Evolutionary conservation across 768 basidiomycete species (phyloP).

Genomic region (Podaxis rugospora): DNA sequence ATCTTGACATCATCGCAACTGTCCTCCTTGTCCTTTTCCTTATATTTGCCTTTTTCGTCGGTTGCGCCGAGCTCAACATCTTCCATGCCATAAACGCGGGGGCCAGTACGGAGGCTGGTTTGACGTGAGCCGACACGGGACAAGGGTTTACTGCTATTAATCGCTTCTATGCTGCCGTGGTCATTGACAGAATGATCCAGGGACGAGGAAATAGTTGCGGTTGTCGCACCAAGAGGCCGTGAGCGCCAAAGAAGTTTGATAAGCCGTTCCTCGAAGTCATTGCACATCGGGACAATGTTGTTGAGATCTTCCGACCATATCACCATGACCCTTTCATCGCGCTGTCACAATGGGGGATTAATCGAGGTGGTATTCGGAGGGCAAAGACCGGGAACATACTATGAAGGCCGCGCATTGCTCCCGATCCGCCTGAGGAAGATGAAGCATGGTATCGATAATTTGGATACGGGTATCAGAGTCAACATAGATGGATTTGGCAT

Average conservation of each 20-base stretch:
- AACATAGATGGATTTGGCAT: conserved; percentile 60
- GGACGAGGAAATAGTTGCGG: conserved; percentile 13
- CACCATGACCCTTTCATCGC: conserved; percentile 80
- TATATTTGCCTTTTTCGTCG: not conserved
- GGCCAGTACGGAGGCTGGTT: not conserved
- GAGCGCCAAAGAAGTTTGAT: conserved; percentile 78
- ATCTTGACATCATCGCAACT: conserved; percentile 11
- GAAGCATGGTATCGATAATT: conserved; percentile 72
- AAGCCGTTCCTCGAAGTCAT: conserved; percentile 72
- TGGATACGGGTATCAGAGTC: conserved; percentile 85
- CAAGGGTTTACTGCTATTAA: not conserved
- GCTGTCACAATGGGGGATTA: conserved; percentile 29
- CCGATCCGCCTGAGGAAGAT: conserved; percentile 76
- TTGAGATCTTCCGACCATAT: conserved; percentile 84
- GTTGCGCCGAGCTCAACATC: not conserved
- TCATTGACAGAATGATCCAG: conserved; percentile 9
- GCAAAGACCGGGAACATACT: conserved; percentile 38
- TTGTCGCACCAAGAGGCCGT: conserved; percentile 21
- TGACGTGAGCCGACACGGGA: not conserved
- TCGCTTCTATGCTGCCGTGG: not conserved
- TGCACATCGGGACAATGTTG: conserved; percentile 66
- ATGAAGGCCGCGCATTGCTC: conserved; percentile 89
- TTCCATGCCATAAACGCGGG: conserved; percentile 2
- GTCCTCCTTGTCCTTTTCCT: conserved; percentile 4
- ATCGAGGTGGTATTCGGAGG: not conserved